phyloP scores from a whole-genome alignment of 164 flowering plant genomes.

The Tinospora cordifolia region DNA sequence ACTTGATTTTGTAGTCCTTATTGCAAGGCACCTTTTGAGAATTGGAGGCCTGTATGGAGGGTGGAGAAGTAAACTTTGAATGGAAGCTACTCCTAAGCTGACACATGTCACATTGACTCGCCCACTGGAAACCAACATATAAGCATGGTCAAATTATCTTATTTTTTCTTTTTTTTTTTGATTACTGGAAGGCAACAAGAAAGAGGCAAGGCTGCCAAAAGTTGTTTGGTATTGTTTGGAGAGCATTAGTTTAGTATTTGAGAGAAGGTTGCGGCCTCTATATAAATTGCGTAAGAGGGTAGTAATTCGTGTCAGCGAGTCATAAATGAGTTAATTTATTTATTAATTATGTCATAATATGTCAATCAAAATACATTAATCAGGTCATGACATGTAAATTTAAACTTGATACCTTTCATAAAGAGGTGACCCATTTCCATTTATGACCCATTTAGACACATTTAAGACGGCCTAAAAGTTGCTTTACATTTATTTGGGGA shows the following conservation, averaged over 20 bases:
- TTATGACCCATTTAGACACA: no score
- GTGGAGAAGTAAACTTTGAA: neutral
- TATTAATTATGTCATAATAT: no score
- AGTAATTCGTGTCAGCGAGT: no score
- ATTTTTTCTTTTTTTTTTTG: neutral
- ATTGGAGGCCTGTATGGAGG: neutral
- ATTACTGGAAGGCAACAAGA: neutral
- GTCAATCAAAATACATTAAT: no score
- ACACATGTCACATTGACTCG: neutral
- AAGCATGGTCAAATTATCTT: neutral
- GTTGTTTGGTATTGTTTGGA: neutral
- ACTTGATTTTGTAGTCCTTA: neutral
- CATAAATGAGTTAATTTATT: no score
- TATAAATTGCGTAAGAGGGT: no score
- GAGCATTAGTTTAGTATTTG: neutral
- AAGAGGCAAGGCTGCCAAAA: neutral
- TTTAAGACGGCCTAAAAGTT: neutral
- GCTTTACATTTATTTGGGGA: neutral
- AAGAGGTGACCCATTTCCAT: no score
- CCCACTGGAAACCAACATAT: neutral
- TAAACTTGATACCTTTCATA: no score
- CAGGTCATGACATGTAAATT: no score
- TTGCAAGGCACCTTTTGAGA: neutral
- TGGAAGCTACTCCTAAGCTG: neutral
- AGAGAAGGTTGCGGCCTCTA: no score